Evolutionary conservation across 305 asterid species (phyloP).

Genomic region (Plantago rigida): DNA sequence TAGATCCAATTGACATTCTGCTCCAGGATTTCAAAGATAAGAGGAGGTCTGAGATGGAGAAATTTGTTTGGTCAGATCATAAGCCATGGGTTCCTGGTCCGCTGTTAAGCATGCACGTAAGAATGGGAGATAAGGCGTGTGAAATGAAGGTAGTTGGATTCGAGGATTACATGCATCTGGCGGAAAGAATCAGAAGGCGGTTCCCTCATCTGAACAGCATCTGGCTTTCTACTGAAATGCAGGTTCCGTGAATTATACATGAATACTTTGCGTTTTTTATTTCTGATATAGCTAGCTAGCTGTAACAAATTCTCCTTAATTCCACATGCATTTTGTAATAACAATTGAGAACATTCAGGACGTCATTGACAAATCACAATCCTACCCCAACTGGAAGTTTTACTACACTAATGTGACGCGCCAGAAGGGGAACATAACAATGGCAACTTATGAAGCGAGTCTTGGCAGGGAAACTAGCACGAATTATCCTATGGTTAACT

Average conservation of each 20-base stretch:
- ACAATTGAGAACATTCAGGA: slow-evolving; percentile 34
- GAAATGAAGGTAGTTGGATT: slow-evolving; percentile 89
- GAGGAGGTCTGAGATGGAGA: slow-evolving; percentile 39
- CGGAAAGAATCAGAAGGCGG: slow-evolving; percentile 46
- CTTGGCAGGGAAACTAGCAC: slow-evolving; percentile 88
- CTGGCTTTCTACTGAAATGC: slow-evolving; percentile 98
- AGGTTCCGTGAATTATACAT: slow-evolving; percentile 33
- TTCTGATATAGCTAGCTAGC: too few relatives aligned
- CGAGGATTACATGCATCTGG: slow-evolving; percentile 65
- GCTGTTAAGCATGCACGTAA: slow-evolving; percentile 72
- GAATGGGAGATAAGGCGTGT: slow-evolving; percentile 94
- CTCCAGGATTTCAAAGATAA: slow-evolving; percentile 34
- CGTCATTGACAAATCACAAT: slow-evolving; percentile 53
- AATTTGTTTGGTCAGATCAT: slow-evolving; percentile 71
- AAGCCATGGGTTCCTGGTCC: slow-evolving; percentile 81
- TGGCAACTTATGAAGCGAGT: slow-evolving; percentile 80
- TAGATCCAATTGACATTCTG: neutral
- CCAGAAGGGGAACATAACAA: slow-evolving; percentile 64
- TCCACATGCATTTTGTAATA: neutral
- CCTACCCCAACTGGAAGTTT: slow-evolving; percentile 54
- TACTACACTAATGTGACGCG: slow-evolving; percentile 79
- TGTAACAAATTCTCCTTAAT: neutral
- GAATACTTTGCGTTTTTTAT: too few relatives aligned
- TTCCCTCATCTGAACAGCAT: slow-evolving; percentile 64
- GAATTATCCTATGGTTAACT: slow-evolving; percentile 79